Percentiles rank a stretch among this genome's conserved stretches.
These are phyloP conservation scores for Didymella glomerata DNA, from an alignment of 2,329 filamentous ascomycete genomes.

Conservation along the genomic window DNA sequence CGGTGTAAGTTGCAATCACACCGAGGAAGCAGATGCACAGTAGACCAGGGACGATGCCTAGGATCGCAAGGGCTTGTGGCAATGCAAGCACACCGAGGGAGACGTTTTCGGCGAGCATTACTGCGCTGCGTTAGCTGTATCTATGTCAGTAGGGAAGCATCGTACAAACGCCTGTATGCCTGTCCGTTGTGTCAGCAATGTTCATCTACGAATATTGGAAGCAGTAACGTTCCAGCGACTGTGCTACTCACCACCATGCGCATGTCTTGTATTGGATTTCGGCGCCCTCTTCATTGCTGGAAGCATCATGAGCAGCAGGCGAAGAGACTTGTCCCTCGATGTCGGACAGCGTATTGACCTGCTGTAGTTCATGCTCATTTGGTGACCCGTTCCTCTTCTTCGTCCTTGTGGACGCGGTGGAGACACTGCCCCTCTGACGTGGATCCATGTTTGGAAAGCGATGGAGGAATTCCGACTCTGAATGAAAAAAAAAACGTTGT, in stretches of 20 bases:
- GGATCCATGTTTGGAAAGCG: not conserved
- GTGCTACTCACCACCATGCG: constrained; percentile 56
- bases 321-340: constrained; percentile 23
- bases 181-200: constrained; percentile 19
- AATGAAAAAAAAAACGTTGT: too few species aligned
- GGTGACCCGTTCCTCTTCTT: not conserved
- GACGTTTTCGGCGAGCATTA: constrained; percentile 68
- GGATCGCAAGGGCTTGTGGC: constrained; percentile 60
- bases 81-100: constrained; percentile 65
- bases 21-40: constrained; percentile 64
- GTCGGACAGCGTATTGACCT: constrained; percentile 12
- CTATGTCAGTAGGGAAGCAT: not conserved
- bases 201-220: not conserved
- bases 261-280: constrained; percentile 62
- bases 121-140: constrained; percentile 27
- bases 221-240: not conserved
- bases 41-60: constrained; percentile 64
- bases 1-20: constrained; percentile 66
- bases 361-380: constrained; percentile 1
- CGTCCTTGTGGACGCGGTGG: not conserved
- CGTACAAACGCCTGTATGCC: constrained; percentile 55
- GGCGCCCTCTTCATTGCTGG: constrained; percentile 43
- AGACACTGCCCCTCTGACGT: not conserved
- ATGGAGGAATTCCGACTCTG: too few species aligned
- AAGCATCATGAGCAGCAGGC: constrained; percentile 23